phyloP scores from a whole-genome alignment of 805 yeast species.

The Monosporozyma unispora region DNA sequence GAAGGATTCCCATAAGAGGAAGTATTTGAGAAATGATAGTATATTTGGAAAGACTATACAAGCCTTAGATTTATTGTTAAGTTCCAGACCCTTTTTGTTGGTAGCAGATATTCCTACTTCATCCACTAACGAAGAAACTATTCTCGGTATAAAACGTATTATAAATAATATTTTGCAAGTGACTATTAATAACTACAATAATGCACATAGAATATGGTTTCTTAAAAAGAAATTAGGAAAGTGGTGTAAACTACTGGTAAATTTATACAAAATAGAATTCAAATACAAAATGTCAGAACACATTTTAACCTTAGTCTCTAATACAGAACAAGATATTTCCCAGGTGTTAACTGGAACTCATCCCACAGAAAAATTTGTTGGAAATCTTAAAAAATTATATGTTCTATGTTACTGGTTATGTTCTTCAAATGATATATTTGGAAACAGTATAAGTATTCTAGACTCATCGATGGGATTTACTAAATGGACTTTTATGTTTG shows the following conservation, averaged over 20 bases:
- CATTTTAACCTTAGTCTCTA: constrained; percentile 7
- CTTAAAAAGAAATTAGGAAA: constrained; percentile 18
- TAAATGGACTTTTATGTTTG: constrained; percentile 21
- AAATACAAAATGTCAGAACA: constrained; percentile 9
- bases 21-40: constrained; percentile 11
- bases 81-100: constrained; percentile 16
- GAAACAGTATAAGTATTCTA: constrained; percentile 9
- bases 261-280: constrained; percentile 9
- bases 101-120: not conserved
- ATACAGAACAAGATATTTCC: constrained; percentile 13
- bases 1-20: constrained; percentile 8
- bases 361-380: constrained; percentile 7
- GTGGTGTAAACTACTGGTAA: constrained; percentile 16
- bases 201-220: constrained; percentile 19
- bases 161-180: constrained; percentile 13
- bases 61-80: constrained; percentile 21
- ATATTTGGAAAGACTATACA: constrained; percentile 22
- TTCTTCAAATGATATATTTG: constrained; percentile 9
- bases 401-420: constrained; percentile 21
- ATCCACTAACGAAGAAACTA: not conserved
- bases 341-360: constrained; percentile 10
- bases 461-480: constrained; percentile 15
- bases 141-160: constrained; percentile 14
- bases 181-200: constrained; percentile 10
- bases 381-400: constrained; percentile 10